phyloP scores from a whole-genome alignment of 2,329 filamentous ascomycete genomes.

The Sclerotinia minor region DNA sequence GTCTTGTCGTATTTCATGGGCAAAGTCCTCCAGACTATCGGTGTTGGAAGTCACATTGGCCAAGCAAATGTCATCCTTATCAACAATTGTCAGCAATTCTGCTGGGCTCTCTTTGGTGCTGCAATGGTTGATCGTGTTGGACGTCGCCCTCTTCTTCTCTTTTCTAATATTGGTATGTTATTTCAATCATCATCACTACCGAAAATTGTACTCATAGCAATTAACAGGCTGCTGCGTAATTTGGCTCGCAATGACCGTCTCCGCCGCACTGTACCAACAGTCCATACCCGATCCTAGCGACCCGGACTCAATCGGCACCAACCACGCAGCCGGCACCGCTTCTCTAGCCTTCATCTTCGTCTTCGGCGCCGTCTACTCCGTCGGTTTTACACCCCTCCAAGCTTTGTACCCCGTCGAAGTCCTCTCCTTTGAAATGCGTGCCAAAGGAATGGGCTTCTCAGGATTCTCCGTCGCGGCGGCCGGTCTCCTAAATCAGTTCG shows the following conservation, averaged over 20 bases:
- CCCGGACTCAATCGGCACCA: conserved; percentile 30
- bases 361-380: conserved; percentile 53
- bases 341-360: conserved; percentile 56
- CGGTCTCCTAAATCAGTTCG: conserved; percentile 50
- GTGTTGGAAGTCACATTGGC: conserved; percentile 49
- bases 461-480: conserved; percentile 46
- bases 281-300: conserved; percentile 31
- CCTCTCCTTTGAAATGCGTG: conserved; percentile 54
- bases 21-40: conserved; percentile 53
- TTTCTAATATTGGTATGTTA: conserved; percentile 47
- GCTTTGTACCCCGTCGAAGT: conserved; percentile 55
- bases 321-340: conserved; percentile 43
- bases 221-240: conserved; percentile 46
- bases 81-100: conserved; percentile 55
- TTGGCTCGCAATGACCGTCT: conserved; percentile 54
- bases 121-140: conserved; percentile 57
- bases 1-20: conserved; percentile 56
- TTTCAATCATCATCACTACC: neutral
- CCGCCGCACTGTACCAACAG: conserved; percentile 35
- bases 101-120: conserved; percentile 56
- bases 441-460: conserved; percentile 55
- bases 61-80: conserved; percentile 57
- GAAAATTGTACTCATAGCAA: neutral
- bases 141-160: conserved; percentile 57
- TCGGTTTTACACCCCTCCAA: conserved; percentile 49